phyloP scores from a whole-genome alignment of 106 monocot genomes.

The Triglochin maritima region DNA sequence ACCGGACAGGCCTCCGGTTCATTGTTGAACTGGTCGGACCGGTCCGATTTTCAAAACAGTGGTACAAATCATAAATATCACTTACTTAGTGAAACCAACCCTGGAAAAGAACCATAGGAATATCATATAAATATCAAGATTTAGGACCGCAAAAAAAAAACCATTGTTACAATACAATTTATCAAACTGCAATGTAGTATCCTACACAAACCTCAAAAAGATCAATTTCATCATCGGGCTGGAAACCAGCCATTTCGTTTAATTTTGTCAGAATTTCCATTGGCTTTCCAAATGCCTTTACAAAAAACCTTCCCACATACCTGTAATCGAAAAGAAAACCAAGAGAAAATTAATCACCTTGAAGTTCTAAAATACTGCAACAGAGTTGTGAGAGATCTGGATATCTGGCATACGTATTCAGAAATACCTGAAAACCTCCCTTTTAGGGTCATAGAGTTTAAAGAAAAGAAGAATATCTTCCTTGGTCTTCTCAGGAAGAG shows the following conservation, averaged over 20 bases:
- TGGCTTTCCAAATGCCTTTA: conserved; percentile 72
- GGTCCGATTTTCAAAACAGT: no score
- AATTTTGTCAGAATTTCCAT: conserved; percentile 64
- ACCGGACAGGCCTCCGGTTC: no score
- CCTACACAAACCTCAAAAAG: conserved; percentile 60
- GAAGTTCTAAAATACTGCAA: background rate
- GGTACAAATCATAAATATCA: background rate
- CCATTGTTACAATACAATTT: no score
- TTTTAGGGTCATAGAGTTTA: conserved; percentile 80
- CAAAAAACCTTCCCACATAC: conserved; percentile 77
- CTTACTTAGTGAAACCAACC: background rate
- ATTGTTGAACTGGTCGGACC: no score
- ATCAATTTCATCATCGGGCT: conserved; percentile 69
- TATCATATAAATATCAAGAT: no score
- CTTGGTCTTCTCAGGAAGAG: conserved; percentile 74
- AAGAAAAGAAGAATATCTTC: conserved; percentile 91
- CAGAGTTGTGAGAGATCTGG: no score
- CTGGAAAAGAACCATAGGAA: no score
- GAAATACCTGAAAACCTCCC: conserved; percentile 70
- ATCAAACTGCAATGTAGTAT: no score
- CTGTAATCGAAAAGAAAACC: conserved; percentile 15
- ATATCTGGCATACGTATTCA: background rate
- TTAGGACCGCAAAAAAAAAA: no score
- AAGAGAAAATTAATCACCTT: background rate
- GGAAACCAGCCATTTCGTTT: conserved; percentile 90